phyloP scores from a whole-genome alignment of 2,329 filamentous ascomycete species.

The Aaosphaeria pasadenensis region DNA sequence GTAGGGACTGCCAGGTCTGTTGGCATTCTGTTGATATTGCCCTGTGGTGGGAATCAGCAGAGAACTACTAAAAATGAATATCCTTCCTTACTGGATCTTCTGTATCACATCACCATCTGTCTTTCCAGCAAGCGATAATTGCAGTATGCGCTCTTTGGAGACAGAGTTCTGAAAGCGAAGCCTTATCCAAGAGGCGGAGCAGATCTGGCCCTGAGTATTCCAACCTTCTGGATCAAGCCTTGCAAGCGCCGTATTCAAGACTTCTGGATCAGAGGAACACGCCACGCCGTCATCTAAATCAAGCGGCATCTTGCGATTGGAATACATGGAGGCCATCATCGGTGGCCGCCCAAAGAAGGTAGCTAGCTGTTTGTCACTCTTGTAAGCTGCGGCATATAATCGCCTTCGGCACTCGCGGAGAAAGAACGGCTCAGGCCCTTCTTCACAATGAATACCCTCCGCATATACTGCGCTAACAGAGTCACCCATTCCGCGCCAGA shows the following conservation, averaged over 20 bases:
- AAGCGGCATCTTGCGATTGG: constrained; percentile 27
- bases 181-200: constrained; percentile 24
- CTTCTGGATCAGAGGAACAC: constrained; percentile 17
- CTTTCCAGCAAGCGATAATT: constrained; percentile 30
- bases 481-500: constrained; percentile 32
- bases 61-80: not conserved
- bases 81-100: constrained; percentile 27
- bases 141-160: constrained; percentile 30
- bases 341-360: constrained; percentile 35
- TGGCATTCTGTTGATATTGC: constrained; percentile 24
- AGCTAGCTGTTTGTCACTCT: constrained; percentile 31
- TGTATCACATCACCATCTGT: constrained; percentile 23
- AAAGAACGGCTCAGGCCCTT: constrained; percentile 27
- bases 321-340: constrained; percentile 32
- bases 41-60: constrained; percentile 9
- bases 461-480: constrained; percentile 26
- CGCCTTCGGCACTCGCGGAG: constrained; percentile 28
- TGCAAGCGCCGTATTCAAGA: constrained; percentile 23
- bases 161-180: constrained; percentile 23
- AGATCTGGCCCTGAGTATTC: constrained; percentile 26
- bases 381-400: constrained; percentile 26
- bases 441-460: constrained; percentile 34
- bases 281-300: constrained; percentile 29
- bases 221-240: constrained; percentile 28
- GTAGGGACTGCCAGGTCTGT: constrained; percentile 25